Percentiles rank a stretch among this genome's conserved stretches.
These are phyloP conservation scores for Backusella westeae DNA, from an alignment of 192 early-diverging fungal species.

Conservation along the genomic window DNA sequence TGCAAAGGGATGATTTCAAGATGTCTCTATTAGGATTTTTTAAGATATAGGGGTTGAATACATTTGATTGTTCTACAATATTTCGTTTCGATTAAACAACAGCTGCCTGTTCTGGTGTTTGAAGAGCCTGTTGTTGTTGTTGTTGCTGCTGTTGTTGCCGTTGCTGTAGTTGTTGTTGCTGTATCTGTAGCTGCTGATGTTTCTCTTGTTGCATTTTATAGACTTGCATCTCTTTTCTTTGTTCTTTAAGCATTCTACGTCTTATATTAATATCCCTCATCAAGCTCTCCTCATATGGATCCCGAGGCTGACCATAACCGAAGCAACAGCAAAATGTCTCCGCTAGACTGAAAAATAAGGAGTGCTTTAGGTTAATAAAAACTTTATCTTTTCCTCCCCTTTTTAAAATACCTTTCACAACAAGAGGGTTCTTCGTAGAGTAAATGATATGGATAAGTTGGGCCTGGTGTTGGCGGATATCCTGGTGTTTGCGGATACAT, in stretches of 20 bases:
- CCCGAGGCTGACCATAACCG: not conserved
- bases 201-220: conserved; percentile 1
- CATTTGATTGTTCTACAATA: conserved; percentile 1
- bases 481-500: not conserved
- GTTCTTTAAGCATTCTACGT: not conserved
- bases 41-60: not conserved
- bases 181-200: not conserved
- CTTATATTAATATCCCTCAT: not conserved
- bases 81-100: not conserved
- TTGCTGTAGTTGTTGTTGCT: not conserved
- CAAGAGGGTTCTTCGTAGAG: not conserved
- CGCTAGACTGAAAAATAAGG: not conserved
- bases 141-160: not conserved
- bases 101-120: not conserved
- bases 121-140: not conserved
- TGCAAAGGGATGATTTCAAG: not conserved
- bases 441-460: not conserved
- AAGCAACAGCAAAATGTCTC: conserved; percentile 2
- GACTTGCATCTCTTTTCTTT: not conserved
- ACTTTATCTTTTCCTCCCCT: not conserved
- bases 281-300: not conserved
- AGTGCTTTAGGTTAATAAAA: not conserved
- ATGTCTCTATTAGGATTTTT: conserved; percentile 1
- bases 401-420: not conserved
- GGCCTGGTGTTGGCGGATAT: not conserved